A percentile compares a stretch with the other conserved stretches of the same genome.
Conservation (phyloP, 2,329 filamentous ascomycete genomes). For the Xylariaceae sp. region DNA sequence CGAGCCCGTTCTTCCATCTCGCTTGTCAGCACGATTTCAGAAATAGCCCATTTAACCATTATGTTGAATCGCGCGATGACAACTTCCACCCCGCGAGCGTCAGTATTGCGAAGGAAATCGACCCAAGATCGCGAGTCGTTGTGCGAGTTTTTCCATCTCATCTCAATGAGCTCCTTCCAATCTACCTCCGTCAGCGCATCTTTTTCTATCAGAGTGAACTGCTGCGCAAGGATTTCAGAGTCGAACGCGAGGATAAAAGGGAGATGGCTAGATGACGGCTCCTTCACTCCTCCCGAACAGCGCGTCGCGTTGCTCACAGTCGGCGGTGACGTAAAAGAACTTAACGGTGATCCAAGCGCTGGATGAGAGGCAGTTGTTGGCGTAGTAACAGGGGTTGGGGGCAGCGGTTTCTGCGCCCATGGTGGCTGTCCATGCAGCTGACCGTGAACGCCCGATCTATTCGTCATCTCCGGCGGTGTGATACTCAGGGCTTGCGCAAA, state of each 20-base stretch:
- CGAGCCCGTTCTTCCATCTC: slow-evolving; percentile 66
- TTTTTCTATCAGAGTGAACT: slow-evolving; percentile 81
- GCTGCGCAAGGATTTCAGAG: slow-evolving; percentile 71
- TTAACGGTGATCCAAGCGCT: slow-evolving; percentile 29
- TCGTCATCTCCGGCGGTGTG: slow-evolving; percentile 35
- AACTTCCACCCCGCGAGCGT: slow-evolving; percentile 72
- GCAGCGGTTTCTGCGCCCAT: slow-evolving; percentile 42
- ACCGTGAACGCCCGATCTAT: slow-evolving; percentile 37
- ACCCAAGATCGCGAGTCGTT: slow-evolving; percentile 72
- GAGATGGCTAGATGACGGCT: slow-evolving; percentile 54
- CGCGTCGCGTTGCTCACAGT: slow-evolving; percentile 35
- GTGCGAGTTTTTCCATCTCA: slow-evolving; percentile 70
- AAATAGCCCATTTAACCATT: slow-evolving; percentile 81
- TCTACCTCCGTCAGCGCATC: slow-evolving; percentile 81
- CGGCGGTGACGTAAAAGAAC: slow-evolving; percentile 35
- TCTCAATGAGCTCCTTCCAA: slow-evolving; percentile 80
- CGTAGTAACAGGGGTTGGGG: slow-evolving; percentile 47
- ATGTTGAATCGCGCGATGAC: slow-evolving; percentile 84
- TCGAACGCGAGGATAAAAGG: slow-evolving; percentile 79
- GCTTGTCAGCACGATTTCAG: slow-evolving; percentile 70
- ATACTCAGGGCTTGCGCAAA: slow-evolving; percentile 44
- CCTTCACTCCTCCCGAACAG: slow-evolving; percentile 26
- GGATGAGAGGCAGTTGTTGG: slow-evolving; percentile 39
- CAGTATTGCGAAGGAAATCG: slow-evolving; percentile 67
- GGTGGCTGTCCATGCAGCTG: slow-evolving; percentile 26